Evolutionary conservation across 257 asterid species (phyloP), one percentile per base, ranked within the genome.

Genomic region (Forsythia viridissima): DNA sequence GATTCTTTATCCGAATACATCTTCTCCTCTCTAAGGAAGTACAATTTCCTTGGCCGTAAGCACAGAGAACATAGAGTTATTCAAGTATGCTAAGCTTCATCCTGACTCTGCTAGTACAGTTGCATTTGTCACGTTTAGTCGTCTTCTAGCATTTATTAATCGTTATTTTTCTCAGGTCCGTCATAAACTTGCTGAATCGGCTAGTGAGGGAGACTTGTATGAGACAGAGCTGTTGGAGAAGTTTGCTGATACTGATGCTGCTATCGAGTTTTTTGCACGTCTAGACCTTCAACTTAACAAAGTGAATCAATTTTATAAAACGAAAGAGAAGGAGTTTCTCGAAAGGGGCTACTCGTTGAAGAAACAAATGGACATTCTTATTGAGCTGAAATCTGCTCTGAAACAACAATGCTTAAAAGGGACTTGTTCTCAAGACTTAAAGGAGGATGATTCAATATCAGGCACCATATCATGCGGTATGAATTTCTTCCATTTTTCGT

Each of bases 391-490:
- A 76, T 83, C 81, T 30, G 90, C 86, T 4, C 73, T 93, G 4
- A 77, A 75, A 46, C 86, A 90, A 7, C 83, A 83, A 0, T 87
- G 46, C 4, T 85, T 61, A 38, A 82, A 85, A 65, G 89, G 80
- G 71, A 52, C 78, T 82, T 82, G 80, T 40, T 75, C 84, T 15
- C 89, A 82, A 42, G 90, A 84, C 10, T 83, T 76, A 3, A 88
- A 93, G 73, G 97, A 94, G n/a, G 87, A 85, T 18, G 70, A 63
- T 63, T 91, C 93, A 4, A 83, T 93, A 69, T 87, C 95, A 55
- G 98, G 92, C 85, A 88, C 94, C 86, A 88, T 94, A 82, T 91
- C 92, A 3, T 89, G 94, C 67, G 99, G 99, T 94, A 85, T 51
- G 38, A 2, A 6, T 20, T 59, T 21, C 34, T 21, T 20, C 1